phyloP scores from a whole-genome alignment of 148 eudicot genomes.

The Rheum nobile region DNA sequence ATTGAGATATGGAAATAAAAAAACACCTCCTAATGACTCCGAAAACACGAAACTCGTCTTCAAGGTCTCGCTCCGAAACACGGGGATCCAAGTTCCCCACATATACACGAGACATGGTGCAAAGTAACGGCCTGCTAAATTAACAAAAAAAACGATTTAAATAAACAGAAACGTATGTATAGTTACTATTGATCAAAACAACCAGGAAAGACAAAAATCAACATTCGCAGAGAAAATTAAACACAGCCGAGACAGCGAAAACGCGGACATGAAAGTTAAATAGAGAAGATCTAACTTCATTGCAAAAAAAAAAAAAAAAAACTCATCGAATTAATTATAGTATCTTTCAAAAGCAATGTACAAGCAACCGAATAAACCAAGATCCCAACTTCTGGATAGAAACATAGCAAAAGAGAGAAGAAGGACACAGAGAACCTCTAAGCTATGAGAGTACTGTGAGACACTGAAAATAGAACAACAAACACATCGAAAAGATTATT shows the following conservation, averaged over 20 bases:
- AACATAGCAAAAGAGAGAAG: background rate
- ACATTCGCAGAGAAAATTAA: background rate
- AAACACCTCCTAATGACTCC: slow-evolving; percentile 68
- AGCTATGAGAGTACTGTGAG: background rate
- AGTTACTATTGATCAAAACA: background rate
- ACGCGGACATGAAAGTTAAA: background rate
- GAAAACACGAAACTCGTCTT: slow-evolving; percentile 72
- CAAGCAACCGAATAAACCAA: background rate
- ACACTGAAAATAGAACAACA: background rate
- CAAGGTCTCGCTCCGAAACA: slow-evolving; percentile 81
- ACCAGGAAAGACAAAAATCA: background rate
- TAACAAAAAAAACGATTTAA: background rate
- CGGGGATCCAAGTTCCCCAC: slow-evolving; percentile 84
- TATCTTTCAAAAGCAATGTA: background rate
- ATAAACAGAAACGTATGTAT: background rate
- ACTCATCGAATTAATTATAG: background rate
- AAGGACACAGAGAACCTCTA: background rate
- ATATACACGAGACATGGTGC: slow-evolving; percentile 68
- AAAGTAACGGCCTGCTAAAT: background rate
- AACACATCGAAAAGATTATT: background rate
- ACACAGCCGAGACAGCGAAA: background rate
- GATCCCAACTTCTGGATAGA: background rate
- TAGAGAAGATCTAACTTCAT: background rate
- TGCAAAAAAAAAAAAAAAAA: no score
- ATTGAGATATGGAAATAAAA: background rate